phyloP scores from a whole-genome alignment of 139 green algal genomes.

The Chloropicon primus region DNA sequence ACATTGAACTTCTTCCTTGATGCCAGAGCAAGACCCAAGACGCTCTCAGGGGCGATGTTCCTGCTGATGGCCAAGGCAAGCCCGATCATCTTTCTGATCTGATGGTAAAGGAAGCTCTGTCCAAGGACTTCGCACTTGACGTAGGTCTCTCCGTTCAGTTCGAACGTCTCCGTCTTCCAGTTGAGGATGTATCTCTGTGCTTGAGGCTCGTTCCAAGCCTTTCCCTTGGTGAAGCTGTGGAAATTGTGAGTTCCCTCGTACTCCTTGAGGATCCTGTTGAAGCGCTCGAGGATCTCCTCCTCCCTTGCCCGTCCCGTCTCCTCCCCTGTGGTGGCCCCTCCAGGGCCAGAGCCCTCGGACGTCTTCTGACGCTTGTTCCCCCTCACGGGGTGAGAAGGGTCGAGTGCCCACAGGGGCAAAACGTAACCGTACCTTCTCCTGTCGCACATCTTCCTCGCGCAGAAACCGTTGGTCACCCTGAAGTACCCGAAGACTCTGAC shows the following conservation, averaged over 20 bases:
- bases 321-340: background rate
- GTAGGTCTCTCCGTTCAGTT: background rate
- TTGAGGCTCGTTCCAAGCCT: background rate
- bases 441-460: slow-evolving; percentile 65
- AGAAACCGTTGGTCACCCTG: slow-evolving; percentile 70
- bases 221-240: slow-evolving; percentile 69
- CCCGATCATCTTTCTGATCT: background rate
- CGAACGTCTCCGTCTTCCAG: background rate
- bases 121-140: background rate
- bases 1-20: background rate
- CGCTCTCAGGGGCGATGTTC: background rate
- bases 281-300: slow-evolving; percentile 11
- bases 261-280: slow-evolving; percentile 51
- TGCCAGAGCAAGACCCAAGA: background rate
- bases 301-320: background rate
- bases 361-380: background rate
- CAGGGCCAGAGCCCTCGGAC: background rate
- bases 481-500: slow-evolving; percentile 17
- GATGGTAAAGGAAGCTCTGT: background rate
- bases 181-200: background rate
- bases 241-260: slow-evolving; percentile 86
- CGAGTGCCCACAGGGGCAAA: slow-evolving; percentile 70
- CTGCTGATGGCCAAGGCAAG: background rate
- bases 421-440: slow-evolving; percentile 89
- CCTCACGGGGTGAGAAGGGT: slow-evolving; percentile 21